phyloP scores from a whole-genome alignment of 169 alveolate genomes.

The Plasmodium gonderi region DNA sequence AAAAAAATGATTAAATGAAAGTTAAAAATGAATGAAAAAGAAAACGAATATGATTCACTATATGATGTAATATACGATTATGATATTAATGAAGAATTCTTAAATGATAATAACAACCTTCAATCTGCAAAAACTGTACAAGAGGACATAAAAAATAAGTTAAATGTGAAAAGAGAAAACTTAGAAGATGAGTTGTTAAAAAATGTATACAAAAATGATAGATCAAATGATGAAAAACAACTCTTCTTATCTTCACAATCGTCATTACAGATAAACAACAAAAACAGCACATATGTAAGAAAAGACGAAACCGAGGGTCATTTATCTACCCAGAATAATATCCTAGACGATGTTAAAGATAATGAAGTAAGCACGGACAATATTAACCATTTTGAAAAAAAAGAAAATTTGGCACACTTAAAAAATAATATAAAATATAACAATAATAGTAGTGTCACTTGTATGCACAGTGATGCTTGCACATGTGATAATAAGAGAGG shows the following conservation, averaged over 20 bases:
- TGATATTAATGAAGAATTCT: slow-evolving; percentile 34
- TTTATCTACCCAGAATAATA: neutral
- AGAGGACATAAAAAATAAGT: slow-evolving; percentile 1
- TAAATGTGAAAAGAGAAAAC: slow-evolving; percentile 8
- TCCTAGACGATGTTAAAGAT: neutral
- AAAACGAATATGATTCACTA: slow-evolving; percentile 53
- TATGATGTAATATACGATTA: slow-evolving; percentile 67
- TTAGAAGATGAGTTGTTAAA: neutral
- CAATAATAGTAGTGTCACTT: neutral
- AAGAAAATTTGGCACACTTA: neutral
- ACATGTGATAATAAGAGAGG: neutral
- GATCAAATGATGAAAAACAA: neutral
- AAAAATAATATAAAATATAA: neutral
- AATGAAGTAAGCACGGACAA: neutral
- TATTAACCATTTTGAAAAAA: neutral
- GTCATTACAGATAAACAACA: neutral
- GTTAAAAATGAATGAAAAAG: slow-evolving; percentile 61
- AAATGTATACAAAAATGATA: neutral
- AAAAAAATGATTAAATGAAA: neutral
- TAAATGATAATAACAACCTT: neutral
- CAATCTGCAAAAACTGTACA: neutral
- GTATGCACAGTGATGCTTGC: neutral
- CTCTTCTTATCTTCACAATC: neutral
- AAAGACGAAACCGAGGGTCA: neutral
- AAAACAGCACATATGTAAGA: neutral